Percentiles rank a stretch among this genome's conserved stretches.
Evolutionary conservation across 2,329 filamentous ascomycete species (phyloP).

Genomic region (Neopestalotiopsis clavispora): DNA sequence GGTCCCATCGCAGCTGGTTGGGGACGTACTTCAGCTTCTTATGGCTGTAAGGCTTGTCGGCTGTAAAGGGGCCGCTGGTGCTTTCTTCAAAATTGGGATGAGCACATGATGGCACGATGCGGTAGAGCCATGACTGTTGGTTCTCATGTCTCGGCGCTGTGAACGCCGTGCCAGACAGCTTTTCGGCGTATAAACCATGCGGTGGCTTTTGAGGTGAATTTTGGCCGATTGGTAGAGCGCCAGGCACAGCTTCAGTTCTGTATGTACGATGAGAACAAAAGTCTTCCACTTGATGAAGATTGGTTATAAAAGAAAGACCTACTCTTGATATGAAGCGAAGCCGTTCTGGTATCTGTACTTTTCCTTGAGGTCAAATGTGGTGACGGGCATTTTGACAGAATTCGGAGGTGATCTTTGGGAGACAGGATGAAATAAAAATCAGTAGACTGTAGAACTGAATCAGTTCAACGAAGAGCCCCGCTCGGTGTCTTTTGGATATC

Average conservation of each 20-base stretch:
- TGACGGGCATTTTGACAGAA: constrained; percentile 37
- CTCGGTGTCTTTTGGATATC: neutral
- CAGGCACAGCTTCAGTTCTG: constrained; percentile 69
- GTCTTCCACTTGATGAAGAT: neutral
- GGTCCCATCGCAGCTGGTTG: constrained; percentile 85
- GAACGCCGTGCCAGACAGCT: constrained; percentile 65
- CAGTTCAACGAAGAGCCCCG: neutral
- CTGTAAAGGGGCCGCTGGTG: constrained; percentile 45
- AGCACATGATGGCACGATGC: constrained; percentile 59
- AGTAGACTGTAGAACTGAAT: neutral
- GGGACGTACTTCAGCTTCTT: constrained; percentile 73
- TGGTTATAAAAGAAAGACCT: constrained; percentile 29
- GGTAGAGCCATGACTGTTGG: constrained; percentile 64
- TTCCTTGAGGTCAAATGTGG: constrained; percentile 39
- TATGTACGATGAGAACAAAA: neutral
- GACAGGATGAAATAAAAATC: neutral
- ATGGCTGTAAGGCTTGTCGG: constrained; percentile 51
- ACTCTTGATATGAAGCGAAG: constrained; percentile 74
- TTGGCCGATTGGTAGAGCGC: constrained; percentile 67
- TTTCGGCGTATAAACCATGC: constrained; percentile 73
- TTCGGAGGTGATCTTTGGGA: neutral
- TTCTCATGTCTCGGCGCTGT: constrained; percentile 64
- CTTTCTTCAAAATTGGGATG: constrained; percentile 45
- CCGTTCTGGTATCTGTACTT: constrained; percentile 71
- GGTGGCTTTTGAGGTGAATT: constrained; percentile 76